These are phyloP conservation scores for Neostapfia colusana DNA, from an alignment of 176 grass and related monocot species.

Conservation along the genomic window DNA sequence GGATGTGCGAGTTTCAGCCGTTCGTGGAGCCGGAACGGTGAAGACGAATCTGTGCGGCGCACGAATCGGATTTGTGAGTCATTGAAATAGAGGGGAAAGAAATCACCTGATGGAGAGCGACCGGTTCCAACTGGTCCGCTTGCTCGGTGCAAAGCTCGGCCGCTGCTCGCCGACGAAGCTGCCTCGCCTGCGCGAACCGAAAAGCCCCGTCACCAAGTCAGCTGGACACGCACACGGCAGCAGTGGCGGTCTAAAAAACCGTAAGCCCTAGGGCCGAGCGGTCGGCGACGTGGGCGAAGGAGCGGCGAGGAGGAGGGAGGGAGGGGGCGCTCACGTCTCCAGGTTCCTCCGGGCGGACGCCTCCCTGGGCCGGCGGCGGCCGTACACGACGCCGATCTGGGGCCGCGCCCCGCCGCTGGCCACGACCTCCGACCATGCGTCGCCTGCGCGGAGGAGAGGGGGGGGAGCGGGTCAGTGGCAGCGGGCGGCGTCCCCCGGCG, in stretches of 20 bases:
- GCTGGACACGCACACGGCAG: not conserved
- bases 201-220: conserved; percentile 15
- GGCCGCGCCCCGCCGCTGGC: conserved; percentile 46
- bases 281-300: not conserved
- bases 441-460: conserved; percentile 25
- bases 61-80: not conserved
- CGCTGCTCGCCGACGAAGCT: conserved; percentile 40
- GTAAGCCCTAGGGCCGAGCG: conserved; percentile 11
- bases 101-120: conserved; percentile 90
- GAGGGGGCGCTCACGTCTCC: conserved; percentile 41
- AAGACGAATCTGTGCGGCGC: not conserved
- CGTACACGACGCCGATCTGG: conserved; percentile 64
- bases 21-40: not conserved
- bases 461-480: not conserved
- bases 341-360: conserved; percentile 18
- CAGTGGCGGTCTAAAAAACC: not conserved
- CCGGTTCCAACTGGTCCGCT: conserved; percentile 79
- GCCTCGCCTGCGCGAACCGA: conserved; percentile 25
- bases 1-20: not conserved
- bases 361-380: conserved; percentile 44
- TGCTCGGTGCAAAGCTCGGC: conserved; percentile 53
- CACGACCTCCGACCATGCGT: conserved; percentile 68
- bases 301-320: not conserved
- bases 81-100: too few species aligned
- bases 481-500: not conserved